Percentiles rank a stretch among this genome's conserved stretches.
Evolutionary conservation across 2,329 filamentous ascomycete genomes (phyloP).

Genomic region (Neoascochyta sp.): DNA sequence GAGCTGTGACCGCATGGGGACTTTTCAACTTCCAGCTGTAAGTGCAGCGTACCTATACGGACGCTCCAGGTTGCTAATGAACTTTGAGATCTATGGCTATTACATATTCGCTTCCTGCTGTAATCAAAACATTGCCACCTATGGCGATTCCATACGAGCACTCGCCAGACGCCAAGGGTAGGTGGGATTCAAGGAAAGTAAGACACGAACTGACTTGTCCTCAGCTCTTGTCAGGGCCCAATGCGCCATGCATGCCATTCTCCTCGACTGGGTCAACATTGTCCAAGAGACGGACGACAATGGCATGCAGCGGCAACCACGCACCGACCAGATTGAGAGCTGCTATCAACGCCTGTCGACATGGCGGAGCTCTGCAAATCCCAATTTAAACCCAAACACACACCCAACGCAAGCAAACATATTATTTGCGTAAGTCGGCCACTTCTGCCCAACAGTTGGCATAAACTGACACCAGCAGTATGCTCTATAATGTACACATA

Average conservation of each 20-base stretch:
- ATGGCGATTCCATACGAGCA: constrained; percentile 22
- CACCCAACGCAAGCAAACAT: constrained; percentile 23
- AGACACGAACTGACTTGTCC: constrained; percentile 2
- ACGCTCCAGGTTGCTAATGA: constrained; percentile 5
- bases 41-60: constrained; percentile 1
- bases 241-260: constrained; percentile 23
- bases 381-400: constrained; percentile 16
- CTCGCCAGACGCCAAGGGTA: constrained; percentile 17
- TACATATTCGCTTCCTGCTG: constrained; percentile 19
- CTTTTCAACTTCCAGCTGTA: constrained; percentile 34
- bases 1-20: constrained; percentile 29
- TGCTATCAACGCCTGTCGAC: constrained; percentile 19
- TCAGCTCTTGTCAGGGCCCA: constrained; percentile 26
- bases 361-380: constrained; percentile 21
- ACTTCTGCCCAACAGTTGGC: too few species aligned
- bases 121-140: constrained; percentile 21
- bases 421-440: constrained; percentile 22
- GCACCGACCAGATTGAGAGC: constrained; percentile 16
- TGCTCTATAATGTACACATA: constrained; percentile 26
- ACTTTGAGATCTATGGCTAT: constrained; percentile 24
- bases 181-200: background rate
- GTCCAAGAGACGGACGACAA: constrained; percentile 10
- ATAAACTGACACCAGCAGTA: constrained; percentile 20
- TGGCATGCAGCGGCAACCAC: constrained; percentile 5
- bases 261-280: constrained; percentile 19